These are phyloP conservation scores for Phytophthora europaea DNA, from an alignment of 352 stramenopile genomes.

Conservation along the genomic window DNA sequence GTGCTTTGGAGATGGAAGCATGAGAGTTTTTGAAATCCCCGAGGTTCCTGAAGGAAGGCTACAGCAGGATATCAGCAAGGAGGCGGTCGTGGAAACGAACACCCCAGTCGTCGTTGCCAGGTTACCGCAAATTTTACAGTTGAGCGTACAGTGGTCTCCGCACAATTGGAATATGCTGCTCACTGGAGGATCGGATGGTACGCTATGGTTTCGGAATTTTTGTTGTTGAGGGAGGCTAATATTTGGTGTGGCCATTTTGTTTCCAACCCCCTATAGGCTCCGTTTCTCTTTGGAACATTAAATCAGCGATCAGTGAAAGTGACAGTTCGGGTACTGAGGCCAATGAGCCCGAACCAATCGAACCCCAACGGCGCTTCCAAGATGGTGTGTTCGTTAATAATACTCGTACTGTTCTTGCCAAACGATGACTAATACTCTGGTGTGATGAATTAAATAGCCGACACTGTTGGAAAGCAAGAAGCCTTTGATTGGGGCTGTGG, in stretches of 20 bases:
- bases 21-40: constrained; percentile 79
- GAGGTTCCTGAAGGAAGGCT: constrained; percentile 49
- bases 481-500: constrained; percentile 85
- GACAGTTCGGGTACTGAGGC: constrained; percentile 1
- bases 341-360: constrained; percentile 41
- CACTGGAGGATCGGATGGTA: constrained; percentile 85
- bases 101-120: constrained; percentile 53
- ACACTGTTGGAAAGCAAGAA: constrained; percentile 86
- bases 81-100: constrained; percentile 56
- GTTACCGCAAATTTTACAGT: constrained; percentile 62
- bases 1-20: constrained; percentile 79
- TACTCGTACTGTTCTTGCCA: not conserved
- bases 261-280: constrained; percentile 54
- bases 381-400: constrained; percentile 56
- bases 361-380: constrained; percentile 84
- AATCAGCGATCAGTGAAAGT: constrained; percentile 31
- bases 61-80: constrained; percentile 19
- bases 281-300: constrained; percentile 83
- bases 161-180: constrained; percentile 77
- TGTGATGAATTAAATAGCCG: constrained; percentile 48
- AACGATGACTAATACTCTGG: constrained; percentile 10
- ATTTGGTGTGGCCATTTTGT: constrained; percentile 4
- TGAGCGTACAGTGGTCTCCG: constrained; percentile 82
- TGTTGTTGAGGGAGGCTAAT: constrained; percentile 6
- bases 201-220: not conserved